These are phyloP conservation scores for Aspergillus fijiensis DNA, from an alignment of 2,329 filamentous ascomycete genomes.

Conservation along the genomic window DNA sequence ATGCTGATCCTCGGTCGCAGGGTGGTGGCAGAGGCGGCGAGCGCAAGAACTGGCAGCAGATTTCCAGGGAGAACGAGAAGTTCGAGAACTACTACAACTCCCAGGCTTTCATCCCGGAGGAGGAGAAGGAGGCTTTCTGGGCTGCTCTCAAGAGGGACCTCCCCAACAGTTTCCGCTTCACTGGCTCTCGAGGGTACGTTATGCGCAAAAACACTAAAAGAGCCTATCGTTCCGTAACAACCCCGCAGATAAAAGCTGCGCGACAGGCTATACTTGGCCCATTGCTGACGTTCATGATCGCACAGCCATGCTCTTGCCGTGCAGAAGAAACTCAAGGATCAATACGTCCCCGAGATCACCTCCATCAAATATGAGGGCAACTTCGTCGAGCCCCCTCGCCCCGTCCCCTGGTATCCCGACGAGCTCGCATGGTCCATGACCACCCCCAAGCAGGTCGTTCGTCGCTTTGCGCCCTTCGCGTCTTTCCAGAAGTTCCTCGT, in stretches of 20 bases:
- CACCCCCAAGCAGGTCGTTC: conserved; percentile 91
- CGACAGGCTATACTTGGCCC: neutral
- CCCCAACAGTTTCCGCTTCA: conserved; percentile 97
- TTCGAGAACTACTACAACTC: conserved; percentile 85
- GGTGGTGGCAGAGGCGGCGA: conserved; percentile 48
- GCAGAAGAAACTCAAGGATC: conserved; percentile 79
- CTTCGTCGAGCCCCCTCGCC: conserved; percentile 74
- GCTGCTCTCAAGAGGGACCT: conserved; percentile 76
- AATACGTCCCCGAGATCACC: conserved; percentile 87
- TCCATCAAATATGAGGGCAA: conserved; percentile 81
- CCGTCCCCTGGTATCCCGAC: conserved; percentile 91
- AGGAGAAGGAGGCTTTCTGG: conserved; percentile 83
- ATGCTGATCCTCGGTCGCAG: conserved; percentile 22
- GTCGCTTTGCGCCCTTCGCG: conserved; percentile 89
- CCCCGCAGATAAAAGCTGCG: neutral
- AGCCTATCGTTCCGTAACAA: neutral
- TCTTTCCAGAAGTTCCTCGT: conserved; percentile 98
- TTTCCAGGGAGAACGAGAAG: conserved; percentile 77
- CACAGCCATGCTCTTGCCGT: conserved; percentile 84
- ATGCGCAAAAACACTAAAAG: neutral
- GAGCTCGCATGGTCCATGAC: conserved; percentile 97
- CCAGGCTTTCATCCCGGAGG: conserved; percentile 71
- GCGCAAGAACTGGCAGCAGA: conserved; percentile 56
- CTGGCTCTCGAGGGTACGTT: conserved; percentile 81
- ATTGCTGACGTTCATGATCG: conserved; percentile 12